These are phyloP conservation scores for Puya raimondii DNA, from an alignment of 176 grass and related monocot species.

Conservation along the genomic window DNA sequence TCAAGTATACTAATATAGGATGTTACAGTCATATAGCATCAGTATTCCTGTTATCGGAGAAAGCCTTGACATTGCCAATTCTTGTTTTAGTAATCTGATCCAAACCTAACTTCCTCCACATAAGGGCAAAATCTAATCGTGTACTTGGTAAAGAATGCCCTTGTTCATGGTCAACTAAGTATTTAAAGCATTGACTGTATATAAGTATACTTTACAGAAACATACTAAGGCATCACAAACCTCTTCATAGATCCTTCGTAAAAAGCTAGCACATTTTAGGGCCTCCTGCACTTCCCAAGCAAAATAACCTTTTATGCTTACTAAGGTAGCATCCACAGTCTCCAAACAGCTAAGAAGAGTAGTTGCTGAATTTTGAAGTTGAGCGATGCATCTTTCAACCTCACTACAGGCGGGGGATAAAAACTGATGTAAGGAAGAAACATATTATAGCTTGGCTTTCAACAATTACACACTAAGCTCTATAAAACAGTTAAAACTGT, in stretches of 20 bases:
- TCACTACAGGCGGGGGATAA: conserved; percentile 30
- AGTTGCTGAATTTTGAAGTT: conserved; percentile 67
- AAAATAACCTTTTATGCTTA: conserved; percentile 49
- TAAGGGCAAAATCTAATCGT: too few relatives aligned
- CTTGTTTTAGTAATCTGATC: too few relatives aligned
- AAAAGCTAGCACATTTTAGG: conserved; percentile 76
- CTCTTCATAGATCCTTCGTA: conserved; percentile 97
- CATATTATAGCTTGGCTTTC: conserved; percentile 4
- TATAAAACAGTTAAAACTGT: too few relatives aligned
- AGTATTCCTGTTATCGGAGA: not conserved
- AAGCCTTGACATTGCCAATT: not conserved
- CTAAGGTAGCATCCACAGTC: conserved; percentile 48
- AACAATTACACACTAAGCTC: conserved; percentile 18
- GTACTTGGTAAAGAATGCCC: too few relatives aligned
- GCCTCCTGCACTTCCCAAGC: conserved; percentile 57
- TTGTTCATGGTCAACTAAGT: not conserved
- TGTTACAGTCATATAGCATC: not conserved
- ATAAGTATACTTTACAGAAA: conserved; percentile 18
- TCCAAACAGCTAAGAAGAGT: conserved; percentile 85
- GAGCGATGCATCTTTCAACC: conserved; percentile 50
- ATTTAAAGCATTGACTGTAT: conserved; percentile 1
- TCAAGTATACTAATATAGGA: not conserved
- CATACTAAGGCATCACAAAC: conserved; percentile 34
- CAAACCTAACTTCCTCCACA: too few relatives aligned
- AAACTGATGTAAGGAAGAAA: conserved; percentile 1